Base-by-base conservation (phyloP, 371 early-diverging fungal species). In the Mucor ambiguus region DNA sequence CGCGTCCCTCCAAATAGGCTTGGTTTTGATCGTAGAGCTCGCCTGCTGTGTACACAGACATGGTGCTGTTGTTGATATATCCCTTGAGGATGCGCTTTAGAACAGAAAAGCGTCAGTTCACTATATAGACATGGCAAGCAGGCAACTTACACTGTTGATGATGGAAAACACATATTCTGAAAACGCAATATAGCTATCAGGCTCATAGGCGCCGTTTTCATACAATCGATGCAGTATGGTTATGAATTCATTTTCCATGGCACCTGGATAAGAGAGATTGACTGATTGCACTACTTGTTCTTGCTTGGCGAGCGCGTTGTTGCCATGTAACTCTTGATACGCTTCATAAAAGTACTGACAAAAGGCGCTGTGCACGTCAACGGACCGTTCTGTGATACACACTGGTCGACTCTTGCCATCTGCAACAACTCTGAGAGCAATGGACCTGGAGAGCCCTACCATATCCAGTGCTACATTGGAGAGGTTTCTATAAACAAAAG, bases 1-100 rank as follows among this genome's bases (percentile, higher is more conserved):
- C 57, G 7, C 72, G 61, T 10, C 67, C 71, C 54, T 71, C 67
- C 20, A 77, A 35, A 58, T 46, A 74, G 3, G 77, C 72, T 55
- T 69, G 67, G 4, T 69, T 55, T 37, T 77, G 77, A 11, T 72
- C 74, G 46, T 64, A 74, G 20, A 77, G 41, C 10, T 77, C 77
- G 14, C 69, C 69, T 0, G 70, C 66, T 1, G 77, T 74, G 29
- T 77, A 77, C 0, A 77, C 9, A 0, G 60, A 29, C 28, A 52
- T 10, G 12, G 74, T 67, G 9, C 24, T 52, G 29, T 63, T 61
- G 7, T 43, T 30, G 49, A 76, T 16, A 22, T 71, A 65, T 1
- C 71, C 77, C 32, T 74, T 74, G 12, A 74, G 33, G 16, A 74
- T 69, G 6, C 71, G 68, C 76, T 76, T 35, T 35, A 6, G 10